phyloP scores from a whole-genome alignment of 495 filamentous ascomycete genomes.

The Ramalina intermedia region DNA sequence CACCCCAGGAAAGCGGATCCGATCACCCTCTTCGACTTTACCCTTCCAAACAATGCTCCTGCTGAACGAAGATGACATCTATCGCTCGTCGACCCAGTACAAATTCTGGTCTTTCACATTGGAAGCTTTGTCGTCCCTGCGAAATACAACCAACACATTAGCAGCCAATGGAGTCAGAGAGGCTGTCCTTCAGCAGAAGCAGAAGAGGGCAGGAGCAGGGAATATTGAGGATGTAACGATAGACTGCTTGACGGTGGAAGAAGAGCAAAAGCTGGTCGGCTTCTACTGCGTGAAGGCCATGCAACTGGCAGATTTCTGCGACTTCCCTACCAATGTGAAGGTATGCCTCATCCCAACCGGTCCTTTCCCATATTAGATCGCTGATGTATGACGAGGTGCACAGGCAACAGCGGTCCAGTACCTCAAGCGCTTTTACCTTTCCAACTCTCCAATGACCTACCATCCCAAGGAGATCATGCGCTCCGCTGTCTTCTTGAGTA shows the following conservation, averaged over 20 bases:
- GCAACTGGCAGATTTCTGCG: conserved; percentile 59
- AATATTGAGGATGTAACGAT: conserved; percentile 17
- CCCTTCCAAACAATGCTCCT: conserved; percentile 5
- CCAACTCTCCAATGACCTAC: conserved; percentile 89
- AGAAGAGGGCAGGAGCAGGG: too few species aligned
- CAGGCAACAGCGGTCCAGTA: conserved; percentile 84
- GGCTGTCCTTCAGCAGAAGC: conserved; percentile 32
- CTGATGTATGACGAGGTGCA: neutral
- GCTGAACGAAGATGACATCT: conserved; percentile 76
- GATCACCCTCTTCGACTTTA: too few species aligned
- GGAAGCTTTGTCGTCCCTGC: conserved; percentile 48
- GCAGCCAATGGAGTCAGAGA: conserved; percentile 58
- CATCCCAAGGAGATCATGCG: conserved; percentile 75
- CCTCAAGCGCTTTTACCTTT: conserved; percentile 85
- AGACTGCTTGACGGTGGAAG: conserved; percentile 61
- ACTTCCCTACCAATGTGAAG: conserved; percentile 66
- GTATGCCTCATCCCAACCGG: conserved; percentile 23
- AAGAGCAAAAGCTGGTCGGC: conserved; percentile 68
- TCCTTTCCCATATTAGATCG: neutral
- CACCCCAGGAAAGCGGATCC: too few species aligned
- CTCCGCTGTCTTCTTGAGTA: conserved; percentile 78
- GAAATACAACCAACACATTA: conserved; percentile 58
- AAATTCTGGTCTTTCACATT: conserved; percentile 87
- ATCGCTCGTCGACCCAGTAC: conserved; percentile 83
- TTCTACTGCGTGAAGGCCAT: conserved; percentile 65